These are phyloP conservation scores for Alternaria incomplexa DNA, from an alignment of 2,329 filamentous ascomycete species.

Conservation along the genomic window DNA sequence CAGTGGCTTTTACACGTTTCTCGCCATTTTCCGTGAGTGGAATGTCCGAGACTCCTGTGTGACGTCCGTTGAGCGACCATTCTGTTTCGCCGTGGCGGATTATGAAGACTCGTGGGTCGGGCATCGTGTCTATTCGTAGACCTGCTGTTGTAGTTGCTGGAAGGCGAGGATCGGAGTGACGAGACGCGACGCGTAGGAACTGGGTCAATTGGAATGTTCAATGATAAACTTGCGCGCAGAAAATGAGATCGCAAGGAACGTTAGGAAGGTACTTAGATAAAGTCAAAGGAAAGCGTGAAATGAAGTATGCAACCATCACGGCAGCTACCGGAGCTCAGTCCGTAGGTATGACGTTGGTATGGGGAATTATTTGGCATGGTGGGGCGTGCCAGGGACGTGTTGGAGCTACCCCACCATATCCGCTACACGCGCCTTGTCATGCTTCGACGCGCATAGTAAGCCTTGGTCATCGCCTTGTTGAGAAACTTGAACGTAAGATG, in stretches of 20 bases:
- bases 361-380: constrained; percentile 13
- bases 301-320: not conserved
- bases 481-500: not conserved
- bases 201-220: not conserved
- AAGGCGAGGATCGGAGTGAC: not conserved
- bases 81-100: constrained; percentile 90
- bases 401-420: constrained; percentile 10
- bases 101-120: constrained; percentile 59
- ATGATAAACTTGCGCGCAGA: too few species aligned
- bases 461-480: constrained; percentile 25
- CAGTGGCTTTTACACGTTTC: constrained; percentile 65
- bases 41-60: constrained; percentile 87
- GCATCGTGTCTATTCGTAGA: constrained; percentile 33
- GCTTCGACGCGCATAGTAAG: constrained; percentile 9
- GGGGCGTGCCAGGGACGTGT: constrained; percentile 24
- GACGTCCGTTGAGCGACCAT: constrained; percentile 81
- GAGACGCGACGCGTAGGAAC: not conserved
- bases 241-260: not conserved
- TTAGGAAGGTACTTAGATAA: not conserved
- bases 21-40: constrained; percentile 79
- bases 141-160: not conserved
- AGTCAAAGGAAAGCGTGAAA: not conserved
- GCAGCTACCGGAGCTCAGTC: constrained; percentile 3
- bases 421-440: constrained; percentile 5
- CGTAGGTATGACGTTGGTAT: constrained; percentile 19